Evolutionary conservation across 2,329 filamentous ascomycete genomes (phyloP).

Genomic region (Whalleya microplaca): DNA sequence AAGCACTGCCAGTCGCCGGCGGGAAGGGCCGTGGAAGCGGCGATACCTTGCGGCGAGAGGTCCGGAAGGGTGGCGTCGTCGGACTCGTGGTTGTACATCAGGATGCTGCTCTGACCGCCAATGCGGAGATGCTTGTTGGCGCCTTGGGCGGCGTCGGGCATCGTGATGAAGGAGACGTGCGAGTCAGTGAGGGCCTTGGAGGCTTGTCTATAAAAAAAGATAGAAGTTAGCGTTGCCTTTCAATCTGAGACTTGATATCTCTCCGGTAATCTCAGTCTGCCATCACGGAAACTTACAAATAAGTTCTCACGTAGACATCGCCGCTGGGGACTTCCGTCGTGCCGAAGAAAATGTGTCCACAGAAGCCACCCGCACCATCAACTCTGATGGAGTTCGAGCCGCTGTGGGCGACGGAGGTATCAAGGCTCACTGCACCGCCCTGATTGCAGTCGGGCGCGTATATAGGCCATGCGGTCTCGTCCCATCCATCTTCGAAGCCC

Average conservation of each 20-base stretch:
- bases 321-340: constrained; percentile 59
- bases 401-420: constrained; percentile 59
- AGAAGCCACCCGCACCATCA: constrained; percentile 56
- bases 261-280: constrained; percentile 10
- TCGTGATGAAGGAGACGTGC: constrained; percentile 67
- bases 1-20: constrained; percentile 60
- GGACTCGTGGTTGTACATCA: constrained; percentile 68
- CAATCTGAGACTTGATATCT: constrained; percentile 3
- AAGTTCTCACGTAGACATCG: constrained; percentile 60
- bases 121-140: constrained; percentile 64
- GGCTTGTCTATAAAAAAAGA: constrained; percentile 49
- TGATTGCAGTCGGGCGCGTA: constrained; percentile 65
- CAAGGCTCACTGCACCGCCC: constrained; percentile 59
- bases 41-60: constrained; percentile 62
- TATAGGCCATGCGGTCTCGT: constrained; percentile 59
- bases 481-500: constrained; percentile 62
- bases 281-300: constrained; percentile 50
- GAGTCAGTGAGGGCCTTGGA: constrained; percentile 59
- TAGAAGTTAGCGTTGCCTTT: constrained; percentile 19
- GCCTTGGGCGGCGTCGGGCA: constrained; percentile 61
- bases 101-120: constrained; percentile 61
- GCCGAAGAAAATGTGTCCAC: constrained; percentile 64
- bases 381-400: constrained; percentile 60
- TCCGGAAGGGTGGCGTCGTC: constrained; percentile 66
- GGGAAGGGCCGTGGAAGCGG: constrained; percentile 54